Conservation (phyloP, 2,329 filamentous ascomycete species). For the Plenodomus tracheiphilus region DNA sequence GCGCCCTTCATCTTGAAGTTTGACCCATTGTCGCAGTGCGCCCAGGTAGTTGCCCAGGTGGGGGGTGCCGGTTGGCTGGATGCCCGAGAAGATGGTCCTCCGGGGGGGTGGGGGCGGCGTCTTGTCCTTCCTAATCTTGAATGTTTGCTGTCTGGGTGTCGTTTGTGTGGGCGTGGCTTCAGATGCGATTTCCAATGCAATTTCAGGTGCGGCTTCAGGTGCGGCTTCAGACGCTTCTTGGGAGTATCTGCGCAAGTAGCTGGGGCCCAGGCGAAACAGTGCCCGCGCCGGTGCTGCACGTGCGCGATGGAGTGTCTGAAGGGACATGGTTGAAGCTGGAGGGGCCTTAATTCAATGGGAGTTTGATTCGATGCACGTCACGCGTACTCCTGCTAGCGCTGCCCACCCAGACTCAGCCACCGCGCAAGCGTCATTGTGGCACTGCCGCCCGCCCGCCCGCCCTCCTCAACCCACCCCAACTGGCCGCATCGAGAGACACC, state of each 20-base stretch:
- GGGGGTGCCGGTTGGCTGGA: constrained; percentile 92
- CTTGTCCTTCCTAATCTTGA: no score
- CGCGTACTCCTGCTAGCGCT: no score
- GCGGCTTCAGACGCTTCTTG: neutral
- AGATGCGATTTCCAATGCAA: neutral
- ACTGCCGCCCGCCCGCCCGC: constrained; percentile 18
- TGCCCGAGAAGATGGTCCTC: constrained; percentile 80
- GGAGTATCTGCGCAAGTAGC: constrained; percentile 11
- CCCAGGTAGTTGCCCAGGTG: constrained; percentile 96
- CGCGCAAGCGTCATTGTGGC: constrained; percentile 40
- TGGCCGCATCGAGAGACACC: constrained; percentile 14
- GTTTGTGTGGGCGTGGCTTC: neutral
- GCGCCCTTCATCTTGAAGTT: constrained; percentile 68
- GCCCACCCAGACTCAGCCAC: no score
- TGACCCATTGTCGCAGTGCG: constrained; percentile 83
- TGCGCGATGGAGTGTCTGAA: constrained; percentile 22
- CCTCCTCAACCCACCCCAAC: neutral
- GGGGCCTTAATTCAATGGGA: neutral
- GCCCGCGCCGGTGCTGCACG: constrained; percentile 13
- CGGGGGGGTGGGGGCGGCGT: no score
- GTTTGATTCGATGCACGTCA: no score
- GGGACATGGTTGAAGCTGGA: constrained; percentile 26
- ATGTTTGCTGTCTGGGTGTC: no score
- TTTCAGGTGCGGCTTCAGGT: neutral
- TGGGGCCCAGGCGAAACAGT: constrained; percentile 6